Evolutionary conservation across 2,329 filamentous ascomycete genomes (phyloP).

Genomic region (Zasmidium angulare): DNA sequence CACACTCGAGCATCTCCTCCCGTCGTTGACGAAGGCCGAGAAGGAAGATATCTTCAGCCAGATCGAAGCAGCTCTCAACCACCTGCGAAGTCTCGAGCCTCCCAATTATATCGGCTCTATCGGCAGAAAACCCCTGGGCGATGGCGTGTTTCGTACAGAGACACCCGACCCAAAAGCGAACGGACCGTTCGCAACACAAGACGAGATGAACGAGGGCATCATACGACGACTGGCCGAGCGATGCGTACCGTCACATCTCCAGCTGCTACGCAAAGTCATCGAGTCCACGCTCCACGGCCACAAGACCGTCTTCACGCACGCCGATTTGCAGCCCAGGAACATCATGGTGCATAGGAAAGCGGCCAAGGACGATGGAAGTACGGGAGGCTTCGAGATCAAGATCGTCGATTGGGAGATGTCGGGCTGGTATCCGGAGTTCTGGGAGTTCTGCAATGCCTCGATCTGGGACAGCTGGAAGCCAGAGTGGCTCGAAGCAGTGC

Average conservation of each 20-base stretch:
- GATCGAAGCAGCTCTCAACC: constrained; percentile 9
- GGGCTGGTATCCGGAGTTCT: constrained; percentile 25
- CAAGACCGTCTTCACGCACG: constrained; percentile 19
- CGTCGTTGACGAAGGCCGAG: constrained; percentile 12
- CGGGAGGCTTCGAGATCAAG: constrained; percentile 8
- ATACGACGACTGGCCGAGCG: constrained; percentile 2
- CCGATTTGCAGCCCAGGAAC: constrained; percentile 22
- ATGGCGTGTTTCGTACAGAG: constrained; percentile 11
- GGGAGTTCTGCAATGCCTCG: constrained; percentile 21
- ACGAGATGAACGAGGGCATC: constrained; percentile 17
- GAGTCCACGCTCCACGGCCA: constrained; percentile 5
- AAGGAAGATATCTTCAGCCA: constrained; percentile 11
- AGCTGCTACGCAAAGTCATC: constrained; percentile 9
- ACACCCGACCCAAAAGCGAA: neutral
- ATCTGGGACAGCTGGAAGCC: constrained; percentile 7
- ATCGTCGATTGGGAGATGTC: constrained; percentile 23
- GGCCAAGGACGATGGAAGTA: neutral
- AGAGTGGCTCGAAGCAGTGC: constrained; percentile 14
- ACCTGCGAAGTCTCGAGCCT: constrained; percentile 13
- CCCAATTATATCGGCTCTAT: constrained; percentile 15
- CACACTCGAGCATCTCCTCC: constrained; percentile 9
- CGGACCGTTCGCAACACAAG: constrained; percentile 19
- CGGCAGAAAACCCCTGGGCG: neutral
- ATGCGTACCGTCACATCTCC: neutral
- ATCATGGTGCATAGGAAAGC: constrained; percentile 16